A percentile compares a stretch with the other conserved stretches of the same genome.
phyloP scores from a whole-genome alignment of 495 filamentous ascomycete species.

The Aspergillus nidulans region DNA sequence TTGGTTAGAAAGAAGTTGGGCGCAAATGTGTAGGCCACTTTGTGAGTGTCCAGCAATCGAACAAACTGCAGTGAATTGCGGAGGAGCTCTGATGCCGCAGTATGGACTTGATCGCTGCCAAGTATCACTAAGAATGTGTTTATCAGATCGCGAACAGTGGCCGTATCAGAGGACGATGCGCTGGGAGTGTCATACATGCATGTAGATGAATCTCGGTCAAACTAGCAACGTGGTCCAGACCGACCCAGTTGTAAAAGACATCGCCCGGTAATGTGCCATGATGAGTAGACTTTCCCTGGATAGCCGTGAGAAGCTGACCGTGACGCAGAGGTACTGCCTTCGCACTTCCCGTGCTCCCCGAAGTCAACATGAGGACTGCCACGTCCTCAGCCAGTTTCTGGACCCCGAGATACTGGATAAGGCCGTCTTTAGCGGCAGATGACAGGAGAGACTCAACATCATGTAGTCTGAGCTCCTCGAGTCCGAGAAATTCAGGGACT shows the following conservation, averaged over 20 bases:
- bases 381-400: neutral
- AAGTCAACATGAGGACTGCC: conserved; percentile 51
- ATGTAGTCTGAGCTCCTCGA: neutral
- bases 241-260: conserved; percentile 48
- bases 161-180: no score
- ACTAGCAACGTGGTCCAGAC: conserved; percentile 52
- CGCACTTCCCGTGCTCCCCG: conserved; percentile 50
- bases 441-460: no score
- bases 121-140: no score
- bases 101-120: conserved; percentile 47
- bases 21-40: conserved; percentile 45
- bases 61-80: conserved; percentile 36
- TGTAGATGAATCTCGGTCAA: conserved; percentile 48
- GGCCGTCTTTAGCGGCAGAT: no score
- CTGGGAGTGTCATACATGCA: conserved; percentile 1
- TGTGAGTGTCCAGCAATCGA: conserved; percentile 35
- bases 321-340: conserved; percentile 50
- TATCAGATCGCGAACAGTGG: no score
- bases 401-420: neutral
- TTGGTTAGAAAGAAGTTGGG: conserved; percentile 52
- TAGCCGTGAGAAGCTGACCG: conserved; percentile 41
- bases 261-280: conserved; percentile 5
- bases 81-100: conserved; percentile 38
- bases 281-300: conserved; percentile 35
- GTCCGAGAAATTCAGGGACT: neutral